A percentile compares a stretch with the other conserved stretches of the same genome.
phyloP scores from a whole-genome alignment of 1,139 yeast species.

The Kluyveromyces marxianus region DNA sequence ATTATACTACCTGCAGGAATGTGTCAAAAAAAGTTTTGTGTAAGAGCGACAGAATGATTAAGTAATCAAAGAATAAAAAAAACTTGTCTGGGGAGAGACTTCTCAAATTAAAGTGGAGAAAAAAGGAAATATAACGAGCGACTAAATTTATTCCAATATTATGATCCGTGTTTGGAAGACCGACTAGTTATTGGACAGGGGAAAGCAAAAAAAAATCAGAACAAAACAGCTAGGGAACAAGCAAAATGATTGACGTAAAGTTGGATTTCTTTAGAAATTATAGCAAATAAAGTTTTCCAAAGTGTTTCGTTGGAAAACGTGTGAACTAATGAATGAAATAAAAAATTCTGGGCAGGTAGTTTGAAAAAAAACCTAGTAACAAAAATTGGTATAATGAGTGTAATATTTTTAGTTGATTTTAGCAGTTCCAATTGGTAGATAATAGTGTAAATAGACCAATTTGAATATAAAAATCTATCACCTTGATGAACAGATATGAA shows the following conservation, averaged over 20 bases:
- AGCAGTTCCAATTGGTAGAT: too few species aligned
- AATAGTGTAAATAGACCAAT: too few species aligned
- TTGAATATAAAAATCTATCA: too few species aligned
- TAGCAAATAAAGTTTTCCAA: too few species aligned
- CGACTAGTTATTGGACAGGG: not conserved
- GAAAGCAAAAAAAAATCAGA: not conserved
- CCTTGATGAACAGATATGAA: too few species aligned
- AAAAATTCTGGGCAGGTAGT: too few species aligned
- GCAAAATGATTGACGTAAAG: not conserved
- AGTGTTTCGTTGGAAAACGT: too few species aligned
- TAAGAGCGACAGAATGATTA: not conserved
- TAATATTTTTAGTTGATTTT: too few species aligned
- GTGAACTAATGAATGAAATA: too few species aligned
- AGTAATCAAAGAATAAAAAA: not conserved
- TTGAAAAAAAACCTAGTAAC: too few species aligned
- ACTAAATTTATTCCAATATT: not conserved
- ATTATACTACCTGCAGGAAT: not conserved
- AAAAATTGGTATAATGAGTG: too few species aligned
- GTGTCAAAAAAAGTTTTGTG: not conserved
- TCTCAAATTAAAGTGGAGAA: not conserved
- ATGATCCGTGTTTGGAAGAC: too few species aligned
- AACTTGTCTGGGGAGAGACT: not conserved
- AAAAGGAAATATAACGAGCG: not conserved
- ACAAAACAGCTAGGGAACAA: not conserved
- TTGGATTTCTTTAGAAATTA: not conserved